These are phyloP conservation scores for Camelina hispida DNA, from an alignment of 345 rosid genomes.

Conservation along the genomic window DNA sequence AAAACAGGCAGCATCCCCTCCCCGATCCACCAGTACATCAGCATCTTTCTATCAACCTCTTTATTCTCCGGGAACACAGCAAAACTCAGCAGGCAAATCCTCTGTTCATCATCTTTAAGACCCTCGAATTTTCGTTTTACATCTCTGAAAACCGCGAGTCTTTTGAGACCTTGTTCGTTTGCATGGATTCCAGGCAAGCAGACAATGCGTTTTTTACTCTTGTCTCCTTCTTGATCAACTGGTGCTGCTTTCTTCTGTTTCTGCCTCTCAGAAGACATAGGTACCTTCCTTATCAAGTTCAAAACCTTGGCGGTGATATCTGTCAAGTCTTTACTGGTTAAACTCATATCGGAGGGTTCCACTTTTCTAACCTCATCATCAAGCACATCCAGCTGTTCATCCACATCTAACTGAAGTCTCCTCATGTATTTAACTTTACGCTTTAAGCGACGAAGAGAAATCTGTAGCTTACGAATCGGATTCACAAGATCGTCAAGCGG, in stretches of 20 bases:
- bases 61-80: slow-evolving; percentile 56
- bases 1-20: slow-evolving; percentile 36
- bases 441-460: neutral
- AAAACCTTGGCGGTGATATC: neutral
- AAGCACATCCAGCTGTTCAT: neutral
- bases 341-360: neutral
- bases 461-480: neutral
- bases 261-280: neutral
- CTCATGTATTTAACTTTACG: neutral
- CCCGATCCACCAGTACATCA: slow-evolving; percentile 67
- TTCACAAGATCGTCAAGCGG: neutral
- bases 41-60: slow-evolving; percentile 48
- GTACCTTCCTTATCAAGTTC: neutral
- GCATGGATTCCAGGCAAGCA: no score
- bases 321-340: neutral
- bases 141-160: no score
- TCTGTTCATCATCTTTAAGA: neutral
- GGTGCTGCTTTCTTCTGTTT: neutral
- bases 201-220: no score
- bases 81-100: slow-evolving; percentile 52
- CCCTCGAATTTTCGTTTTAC: no score
- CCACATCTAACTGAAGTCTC: neutral
- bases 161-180: no score
- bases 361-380: neutral
- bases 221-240: neutral